These are phyloP conservation scores for Prunus davidiana DNA, from an alignment of 306 rosid genomes.

Conservation along the genomic window DNA sequence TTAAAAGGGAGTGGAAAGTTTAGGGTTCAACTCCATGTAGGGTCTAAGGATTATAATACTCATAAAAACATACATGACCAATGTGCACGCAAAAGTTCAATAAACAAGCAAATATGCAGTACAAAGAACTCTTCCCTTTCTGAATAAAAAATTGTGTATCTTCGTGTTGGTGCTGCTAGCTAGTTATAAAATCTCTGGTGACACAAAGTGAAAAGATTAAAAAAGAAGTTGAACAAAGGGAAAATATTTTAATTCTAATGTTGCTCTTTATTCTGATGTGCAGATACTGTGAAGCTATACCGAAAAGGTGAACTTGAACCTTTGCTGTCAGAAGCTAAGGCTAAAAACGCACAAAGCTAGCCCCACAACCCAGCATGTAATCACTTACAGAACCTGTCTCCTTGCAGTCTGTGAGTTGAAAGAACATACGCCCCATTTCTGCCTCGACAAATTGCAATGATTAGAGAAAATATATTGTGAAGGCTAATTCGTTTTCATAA, in stretches of 20 bases:
- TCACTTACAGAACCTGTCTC: slow-evolving; percentile 7
- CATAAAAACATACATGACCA: neutral
- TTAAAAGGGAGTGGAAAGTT: neutral
- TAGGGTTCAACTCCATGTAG: neutral
- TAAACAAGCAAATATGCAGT: neutral
- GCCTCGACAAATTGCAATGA: neutral
- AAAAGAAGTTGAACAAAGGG: neutral
- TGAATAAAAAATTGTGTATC: neutral
- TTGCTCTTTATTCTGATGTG: slow-evolving; percentile 24
- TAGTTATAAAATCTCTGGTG: neutral
- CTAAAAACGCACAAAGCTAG: slow-evolving; percentile 44
- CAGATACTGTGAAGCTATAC: slow-evolving; percentile 87
- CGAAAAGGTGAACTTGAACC: slow-evolving; percentile 86
- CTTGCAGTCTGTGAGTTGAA: slow-evolving; percentile 7
- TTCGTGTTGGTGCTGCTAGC: neutral
- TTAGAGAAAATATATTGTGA: neutral
- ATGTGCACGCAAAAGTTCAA: neutral
- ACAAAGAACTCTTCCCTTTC: neutral
- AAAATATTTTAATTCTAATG: neutral
- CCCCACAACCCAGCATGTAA: neutral
- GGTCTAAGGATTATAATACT: neutral
- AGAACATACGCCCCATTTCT: neutral
- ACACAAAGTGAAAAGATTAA: neutral
- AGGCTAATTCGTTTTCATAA: neutral
- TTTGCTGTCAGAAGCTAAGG: slow-evolving; percentile 66